Evolutionary conservation across 208 protist genomes (phyloP), one percentile per base, ranked within the genome.

Genomic region (Perkinsela sp.): DNA sequence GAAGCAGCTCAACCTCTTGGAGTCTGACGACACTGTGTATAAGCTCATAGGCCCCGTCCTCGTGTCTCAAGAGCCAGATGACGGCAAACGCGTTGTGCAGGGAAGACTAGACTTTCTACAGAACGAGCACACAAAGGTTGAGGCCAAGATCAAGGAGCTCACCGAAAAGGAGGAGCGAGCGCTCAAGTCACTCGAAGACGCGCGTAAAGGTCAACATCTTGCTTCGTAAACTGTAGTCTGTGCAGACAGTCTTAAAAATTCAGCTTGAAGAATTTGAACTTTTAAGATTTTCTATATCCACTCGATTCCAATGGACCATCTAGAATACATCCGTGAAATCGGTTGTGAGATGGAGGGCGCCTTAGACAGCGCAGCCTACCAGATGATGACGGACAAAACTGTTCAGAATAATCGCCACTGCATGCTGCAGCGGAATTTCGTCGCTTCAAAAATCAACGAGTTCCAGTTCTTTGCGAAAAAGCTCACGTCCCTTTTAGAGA

Each of bases 41-140:
- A 95, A 95, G 74, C 82, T 95, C 15, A 93, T 94, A 68, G 91
- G 91, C 13, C 90, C 91, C 31, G 91, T 85, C 28, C 82, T 95
- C 48, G 83, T 95, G 57, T 84, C 84, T 1, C 90, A 95, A 71
- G 89, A 93, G 66, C 83, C 85, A 70, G 80, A 72, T 31, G 91
- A 95, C 71, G 91, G 87, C 13, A 91, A 87, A 72, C 80, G 76
- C 22, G 92, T 92, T 67, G 83, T 95, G 1, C 72, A 76, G 30
- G 91, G 89, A 68, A 85, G 91, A 67, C 80, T 95, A 31, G 87
- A 94, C 32, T 93, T 91, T 73, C 93, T 95, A 74, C 88, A 84
- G 71, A 79, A 79, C 22, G 85, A 93, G 71, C 72, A 92, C 31
- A 91, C 89, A 75, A 76, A 80, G 57, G 83, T 81, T 0, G 86